These are phyloP conservation scores for Acanthamoeba healyi DNA, from an alignment of 208 protist genomes.

Conservation along the genomic window DNA sequence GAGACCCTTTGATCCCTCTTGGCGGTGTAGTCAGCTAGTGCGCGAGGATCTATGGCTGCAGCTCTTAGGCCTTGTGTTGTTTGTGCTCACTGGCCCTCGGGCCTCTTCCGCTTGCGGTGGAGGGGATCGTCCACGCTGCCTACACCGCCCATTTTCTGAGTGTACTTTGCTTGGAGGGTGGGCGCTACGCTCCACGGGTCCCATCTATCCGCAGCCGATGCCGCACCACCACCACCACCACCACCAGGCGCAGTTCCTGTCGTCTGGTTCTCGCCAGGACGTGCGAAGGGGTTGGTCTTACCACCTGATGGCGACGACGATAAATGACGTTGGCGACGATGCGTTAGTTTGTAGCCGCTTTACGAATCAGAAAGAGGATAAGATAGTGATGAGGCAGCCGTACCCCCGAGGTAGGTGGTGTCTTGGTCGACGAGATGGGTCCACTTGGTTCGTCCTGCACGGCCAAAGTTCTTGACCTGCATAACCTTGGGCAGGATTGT, in stretches of 20 bases:
- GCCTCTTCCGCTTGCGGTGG: not conserved
- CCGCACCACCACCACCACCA: not conserved
- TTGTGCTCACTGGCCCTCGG: too few species aligned
- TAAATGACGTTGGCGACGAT: too few species aligned
- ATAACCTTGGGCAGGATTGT: conserved; percentile 74
- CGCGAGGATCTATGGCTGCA: too few species aligned
- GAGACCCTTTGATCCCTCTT: too few species aligned
- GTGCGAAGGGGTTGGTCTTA: not conserved
- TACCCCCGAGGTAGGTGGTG: conserved; percentile 64
- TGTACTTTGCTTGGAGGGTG: not conserved
- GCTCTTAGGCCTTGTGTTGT: too few species aligned
- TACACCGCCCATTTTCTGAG: not conserved
- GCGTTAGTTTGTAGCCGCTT: too few species aligned
- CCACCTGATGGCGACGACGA: not conserved
- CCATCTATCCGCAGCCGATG: too few species aligned
- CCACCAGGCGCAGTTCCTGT: not conserved
- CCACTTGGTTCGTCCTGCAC: conserved; percentile 76
- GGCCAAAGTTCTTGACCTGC: conserved; percentile 84
- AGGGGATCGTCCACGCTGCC: conserved; percentile 5
- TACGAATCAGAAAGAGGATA: too few species aligned
- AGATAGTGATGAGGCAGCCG: too few species aligned
- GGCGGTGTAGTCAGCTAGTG: too few species aligned
- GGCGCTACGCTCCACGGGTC: not conserved
- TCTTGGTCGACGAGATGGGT: conserved; percentile 82
- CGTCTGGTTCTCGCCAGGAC: not conserved